These are phyloP conservation scores for Harringtonia lauricola DNA, from an alignment of 2,329 filamentous ascomycete genomes.

Conservation along the genomic window DNA sequence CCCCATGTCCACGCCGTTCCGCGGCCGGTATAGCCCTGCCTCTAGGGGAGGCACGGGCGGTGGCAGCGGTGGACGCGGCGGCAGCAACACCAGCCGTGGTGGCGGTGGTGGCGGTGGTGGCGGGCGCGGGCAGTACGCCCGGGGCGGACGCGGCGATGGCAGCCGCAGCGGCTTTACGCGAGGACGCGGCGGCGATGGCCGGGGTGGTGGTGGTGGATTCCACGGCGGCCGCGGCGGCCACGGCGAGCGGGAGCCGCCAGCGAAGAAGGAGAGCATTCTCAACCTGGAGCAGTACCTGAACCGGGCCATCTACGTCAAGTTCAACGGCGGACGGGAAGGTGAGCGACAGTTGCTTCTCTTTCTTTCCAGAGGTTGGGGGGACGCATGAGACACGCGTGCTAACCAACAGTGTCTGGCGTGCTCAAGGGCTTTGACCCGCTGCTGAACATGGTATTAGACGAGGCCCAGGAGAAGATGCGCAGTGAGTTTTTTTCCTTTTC, in stretches of 20 bases:
- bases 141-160: conserved; percentile 12
- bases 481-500: conserved; percentile 40
- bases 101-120: conserved; percentile 1
- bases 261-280: conserved; percentile 98
- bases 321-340: conserved; percentile 91
- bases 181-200: conserved; percentile 20
- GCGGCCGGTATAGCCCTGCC: conserved; percentile 12
- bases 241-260: conserved; percentile 48
- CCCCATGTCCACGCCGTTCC: conserved; percentile 12
- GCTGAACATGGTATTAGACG: conserved; percentile 95
- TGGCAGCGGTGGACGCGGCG: conserved; percentile 2
- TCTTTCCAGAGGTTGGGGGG: neutral
- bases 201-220: conserved; percentile 20
- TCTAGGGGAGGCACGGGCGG: conserved; percentile 9
- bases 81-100: conserved; percentile 1
- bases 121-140: conserved; percentile 2
- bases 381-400: too few species aligned
- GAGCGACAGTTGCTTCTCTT: conserved; percentile 14
- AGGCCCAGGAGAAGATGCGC: conserved; percentile 81
- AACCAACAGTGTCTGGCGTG: conserved; percentile 60
- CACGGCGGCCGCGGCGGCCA: conserved; percentile 2
- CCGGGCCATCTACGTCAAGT: conserved; percentile 90
- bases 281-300: conserved; percentile 95
- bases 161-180: conserved; percentile 30
- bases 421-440: conserved; percentile 94